Base-by-base conservation (phyloP, 2,329 filamentous ascomycete genomes). In the Huntiella decipiens region DNA sequence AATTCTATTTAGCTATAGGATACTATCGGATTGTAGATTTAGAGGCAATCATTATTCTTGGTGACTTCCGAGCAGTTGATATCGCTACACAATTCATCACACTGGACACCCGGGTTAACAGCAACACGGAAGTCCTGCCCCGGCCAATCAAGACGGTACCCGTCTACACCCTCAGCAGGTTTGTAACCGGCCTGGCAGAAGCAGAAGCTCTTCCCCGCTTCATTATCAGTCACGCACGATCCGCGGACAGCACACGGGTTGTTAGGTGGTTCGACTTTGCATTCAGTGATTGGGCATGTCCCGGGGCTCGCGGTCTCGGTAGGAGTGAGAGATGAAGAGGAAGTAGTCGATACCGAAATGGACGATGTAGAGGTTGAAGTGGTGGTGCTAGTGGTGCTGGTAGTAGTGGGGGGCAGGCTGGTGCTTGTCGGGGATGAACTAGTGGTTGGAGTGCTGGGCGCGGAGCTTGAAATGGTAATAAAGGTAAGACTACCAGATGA, bases 111-210 rank as follows among this genome's bases (percentile, higher is more conserved):
- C 10, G 32, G 32, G 12, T 31, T 12, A 15, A 50, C 44, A 16
- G 39, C 33, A 22, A 47, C 48, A 16, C 40, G 13, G 32, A 31
- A 28, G 11, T 32, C 35, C 6, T 46, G 44, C 2, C 48, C 41
- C 3, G 6, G 5, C 32, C 44, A 50, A n/a, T 40, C 44, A 6
- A 50, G 36, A 31, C 48, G 44, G 13, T 37, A 41, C 13, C 34
- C 12, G 2, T 5, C 8, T 4, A 12, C 31, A 10, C 22, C 13
- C 6, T 12, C 16, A 17, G 34, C 35, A 10, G 38, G 15, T 28
- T 41, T 43, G 17, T 40, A 49, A 5, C 47, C 47, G 5, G 31
- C 39, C 8, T 40, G 35, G 33, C 44, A 49, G 17, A 37, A 44
- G 15, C 44, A 49, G 31, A 39, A 43, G 5, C 15, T 32, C 3